Base-by-base conservation (phyloP, 208 protist species). In the Wallacemonas rigidus region DNA sequence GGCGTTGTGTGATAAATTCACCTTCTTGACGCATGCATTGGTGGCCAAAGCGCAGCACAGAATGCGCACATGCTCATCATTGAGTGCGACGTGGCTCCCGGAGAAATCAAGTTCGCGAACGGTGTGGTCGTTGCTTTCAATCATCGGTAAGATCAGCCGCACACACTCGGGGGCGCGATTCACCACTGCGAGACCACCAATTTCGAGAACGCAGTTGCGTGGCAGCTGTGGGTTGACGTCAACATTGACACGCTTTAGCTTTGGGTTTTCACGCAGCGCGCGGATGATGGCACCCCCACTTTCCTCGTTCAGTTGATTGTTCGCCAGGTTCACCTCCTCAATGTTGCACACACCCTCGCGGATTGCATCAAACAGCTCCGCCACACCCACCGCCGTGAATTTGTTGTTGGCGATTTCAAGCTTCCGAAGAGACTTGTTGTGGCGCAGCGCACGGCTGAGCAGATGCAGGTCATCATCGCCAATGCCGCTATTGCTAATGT, bases 351-450 rank as follows among this genome's bases (percentile, higher is more conserved):
- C 38, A 45, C 90, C 86, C 11, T 79, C 61, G 69, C 73, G 55
- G 12, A 97, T 53, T 35, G 80, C 70, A 8, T 75, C 63, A 73
- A 94, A 91, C 3, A 98, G 62, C 11, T 62, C 57, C 40, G 72
- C 74, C 4, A 91, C 82, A 36, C 95, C 95, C 0, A 50, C 56
- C 43, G 83, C 80, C 3, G 92, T 95, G 55, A 97, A 84, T 2
- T 76, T 74, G 79, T 96, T 97, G 77, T 96, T 96, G 15, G 90
- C 80, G 43, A 98, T 61, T 47, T 91, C 85, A n/a, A 98, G 53
- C 43, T 77, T 54, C 39, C 79, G 84, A 51, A 98, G 69, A 8
- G 85, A 89, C 3, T 64, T 76, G 72, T 97, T 96, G 38, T 73
- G 74, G 51, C 67, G 63, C 54, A 98, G 76, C 9, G 87, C 79